phyloP scores from a whole-genome alignment of 768 basidiomycete genomes.

The Paxillus ammoniavirescens region DNA sequence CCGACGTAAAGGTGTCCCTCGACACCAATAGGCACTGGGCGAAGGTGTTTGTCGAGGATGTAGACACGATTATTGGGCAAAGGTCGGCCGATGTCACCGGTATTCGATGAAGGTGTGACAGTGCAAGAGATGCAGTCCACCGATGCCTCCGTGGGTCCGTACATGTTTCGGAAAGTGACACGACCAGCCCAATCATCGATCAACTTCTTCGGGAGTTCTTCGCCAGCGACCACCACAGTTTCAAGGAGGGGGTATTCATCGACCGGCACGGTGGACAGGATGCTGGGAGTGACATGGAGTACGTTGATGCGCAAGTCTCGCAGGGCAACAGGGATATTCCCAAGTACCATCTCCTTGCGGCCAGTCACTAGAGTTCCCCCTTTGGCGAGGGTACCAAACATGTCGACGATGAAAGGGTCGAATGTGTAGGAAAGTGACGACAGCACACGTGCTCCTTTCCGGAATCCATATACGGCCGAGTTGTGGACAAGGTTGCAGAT shows the following conservation, averaged over 20 bases:
- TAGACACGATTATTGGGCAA: conserved; percentile 14
- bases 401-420: conserved; percentile 15
- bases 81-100: conserved; percentile 15
- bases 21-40: conserved; percentile 10
- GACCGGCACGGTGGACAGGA: conserved; percentile 7
- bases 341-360: conserved; percentile 11
- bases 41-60: conserved; percentile 12
- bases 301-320: conserved; percentile 10
- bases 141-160: conserved; percentile 19
- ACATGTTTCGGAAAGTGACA: conserved; percentile 15
- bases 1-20: conserved; percentile 18
- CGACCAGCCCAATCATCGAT: conserved; percentile 6
- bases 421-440: conserved; percentile 13
- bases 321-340: conserved; percentile 10
- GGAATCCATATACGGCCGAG: conserved; percentile 9
- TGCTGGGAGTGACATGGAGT: conserved; percentile 16
- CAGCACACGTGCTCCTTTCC: conserved; percentile 6
- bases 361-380: conserved; percentile 16
- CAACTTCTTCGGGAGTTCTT: conserved; percentile 14
- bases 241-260: conserved; percentile 13
- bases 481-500: conserved; percentile 13
- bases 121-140: conserved; percentile 11
- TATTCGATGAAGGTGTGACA: not conserved
- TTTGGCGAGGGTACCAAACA: conserved; percentile 18
- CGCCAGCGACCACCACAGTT: conserved; percentile 16